Conservation (phyloP, 768 basidiomycete genomes). For the Lactifluus subvellereus region DNA sequence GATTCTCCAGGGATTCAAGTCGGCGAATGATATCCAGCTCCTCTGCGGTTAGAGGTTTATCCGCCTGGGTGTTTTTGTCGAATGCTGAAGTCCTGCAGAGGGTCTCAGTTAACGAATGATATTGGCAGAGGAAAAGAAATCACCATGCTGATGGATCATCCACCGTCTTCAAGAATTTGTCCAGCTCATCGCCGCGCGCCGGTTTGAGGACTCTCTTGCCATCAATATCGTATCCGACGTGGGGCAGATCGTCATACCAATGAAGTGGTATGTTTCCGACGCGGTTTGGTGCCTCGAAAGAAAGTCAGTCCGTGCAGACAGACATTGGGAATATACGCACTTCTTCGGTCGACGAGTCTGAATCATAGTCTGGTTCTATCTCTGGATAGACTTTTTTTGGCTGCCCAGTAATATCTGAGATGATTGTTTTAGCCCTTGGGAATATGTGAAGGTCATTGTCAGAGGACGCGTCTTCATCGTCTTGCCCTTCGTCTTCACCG, state of each 20-base stretch:
- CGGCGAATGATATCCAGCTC: constrained; percentile 94
- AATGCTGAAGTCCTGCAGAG: constrained; percentile 78
- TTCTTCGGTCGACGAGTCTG: constrained; percentile 89
- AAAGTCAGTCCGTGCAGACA: constrained; percentile 9
- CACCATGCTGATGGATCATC: constrained; percentile 91
- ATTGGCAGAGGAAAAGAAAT: constrained; percentile 23
- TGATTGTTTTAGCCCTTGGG: constrained; percentile 61
- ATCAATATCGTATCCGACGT: constrained; percentile 93
- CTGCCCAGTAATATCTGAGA: constrained; percentile 80
- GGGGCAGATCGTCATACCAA: constrained; percentile 99
- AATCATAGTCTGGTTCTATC: constrained; percentile 87
- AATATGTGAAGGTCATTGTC: constrained; percentile 48
- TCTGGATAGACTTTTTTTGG: constrained; percentile 80
- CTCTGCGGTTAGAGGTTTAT: constrained; percentile 80
- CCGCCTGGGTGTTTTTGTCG: constrained; percentile 80
- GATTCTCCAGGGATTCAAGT: constrained; percentile 86
- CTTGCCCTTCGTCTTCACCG: constrained; percentile 34
- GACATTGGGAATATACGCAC: constrained; percentile 40
- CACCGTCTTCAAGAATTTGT: constrained; percentile 90
- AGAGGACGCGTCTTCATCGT: constrained; percentile 31
- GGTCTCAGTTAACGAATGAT: not conserved
- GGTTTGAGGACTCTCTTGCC: constrained; percentile 93
- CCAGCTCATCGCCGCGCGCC: constrained; percentile 91
- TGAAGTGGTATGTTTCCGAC: constrained; percentile 94
- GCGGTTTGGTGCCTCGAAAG: constrained; percentile 78